Percentiles rank a stretch among this genome's conserved stretches.
Conservation (phyloP, 345 rosid genomes). For the Lepidium sativum region DNA sequence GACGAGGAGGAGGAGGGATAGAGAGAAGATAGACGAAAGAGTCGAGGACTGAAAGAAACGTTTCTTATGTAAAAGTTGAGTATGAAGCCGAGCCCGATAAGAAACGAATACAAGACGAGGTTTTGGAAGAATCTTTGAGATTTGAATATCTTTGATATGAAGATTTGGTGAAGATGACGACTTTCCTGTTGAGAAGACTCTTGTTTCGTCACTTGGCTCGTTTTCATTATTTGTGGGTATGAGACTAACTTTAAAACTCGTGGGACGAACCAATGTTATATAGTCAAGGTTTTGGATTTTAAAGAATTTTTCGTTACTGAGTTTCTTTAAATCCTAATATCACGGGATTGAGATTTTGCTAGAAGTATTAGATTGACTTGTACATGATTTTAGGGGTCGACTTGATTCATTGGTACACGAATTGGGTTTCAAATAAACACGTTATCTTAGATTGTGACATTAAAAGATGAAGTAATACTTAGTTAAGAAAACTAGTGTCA, state of each 20-base stretch:
- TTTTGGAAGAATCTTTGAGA: constrained; percentile 27
- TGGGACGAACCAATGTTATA: neutral
- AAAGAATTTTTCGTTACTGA: neutral
- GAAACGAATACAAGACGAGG: constrained; percentile 29
- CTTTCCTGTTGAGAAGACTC: constrained; percentile 8
- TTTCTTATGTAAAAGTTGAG: constrained; percentile 28
- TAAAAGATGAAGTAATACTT: constrained; percentile 13
- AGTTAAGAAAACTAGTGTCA: constrained; percentile 1
- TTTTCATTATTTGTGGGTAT: neutral
- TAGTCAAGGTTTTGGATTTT: neutral
- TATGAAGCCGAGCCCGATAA: constrained; percentile 38
- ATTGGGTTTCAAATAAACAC: constrained; percentile 12
- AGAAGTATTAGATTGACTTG: constrained; percentile 10
- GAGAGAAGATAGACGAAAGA: constrained; percentile 21
- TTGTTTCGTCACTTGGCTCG: constrained; percentile 5
- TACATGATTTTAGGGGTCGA: neutral
- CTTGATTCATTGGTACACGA: constrained; percentile 20
- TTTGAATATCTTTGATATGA: constrained; percentile 6
- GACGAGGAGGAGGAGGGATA: neutral
- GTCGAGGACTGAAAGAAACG: constrained; percentile 31
- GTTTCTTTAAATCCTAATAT: neutral
- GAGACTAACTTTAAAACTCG: neutral
- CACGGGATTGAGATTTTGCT: constrained; percentile 9
- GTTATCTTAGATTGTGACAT: constrained; percentile 24
- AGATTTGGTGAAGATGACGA: constrained; percentile 14